Evolutionary conservation across 768 basidiomycete genomes (phyloP), one percentile per base, ranked within the genome.

Genomic region (Hygrocybe coccinea): DNA sequence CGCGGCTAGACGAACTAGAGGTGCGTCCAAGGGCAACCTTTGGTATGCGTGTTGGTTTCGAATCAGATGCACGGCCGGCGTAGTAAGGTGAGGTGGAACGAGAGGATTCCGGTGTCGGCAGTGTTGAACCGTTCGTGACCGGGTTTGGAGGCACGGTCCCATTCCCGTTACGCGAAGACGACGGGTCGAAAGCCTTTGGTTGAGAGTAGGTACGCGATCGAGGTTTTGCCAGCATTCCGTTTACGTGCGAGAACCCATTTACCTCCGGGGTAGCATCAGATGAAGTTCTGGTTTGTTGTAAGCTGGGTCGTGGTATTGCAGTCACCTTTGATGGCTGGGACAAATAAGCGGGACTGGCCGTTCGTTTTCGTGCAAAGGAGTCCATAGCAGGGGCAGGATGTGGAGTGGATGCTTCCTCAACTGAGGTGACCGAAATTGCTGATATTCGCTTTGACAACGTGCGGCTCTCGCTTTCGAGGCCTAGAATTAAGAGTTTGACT

Each of bases 381-480:
- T 71, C 64, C 38, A 53, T 37, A 29, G 71, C 59, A 10, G 73
- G 71, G 64, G 54, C 73, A 59, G 54, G 71, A 65, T 64, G 73
- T 74, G 47, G 74, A 62, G 62, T 74, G 76, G 25, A 79, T 74
- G 45, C 75, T 58, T 81, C 80, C 64, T 82, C 82, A 44, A 68
- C 61, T 14, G 84, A 84, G 22, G 79, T 73, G 36, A 87, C 75
- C 52, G 89, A 89, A 24, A 86, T 77, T 56, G 85, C 81, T 35
- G 89, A 91, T 67, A 91, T 81, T 57, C 89, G 84, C 59, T 81
- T 84, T 33, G 89, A 75, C 52, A 93, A 76, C n/a, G 82, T 82
- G 36, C 84, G 79, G 63, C 89, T 90, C 74, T 93, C 91, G 58
- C 74, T 79, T 71, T 92, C 84, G 17, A 93, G 80, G 54, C 91